Conservation (phyloP, 2,329 filamentous ascomycete species). For the Nakataea oryzae region DNA sequence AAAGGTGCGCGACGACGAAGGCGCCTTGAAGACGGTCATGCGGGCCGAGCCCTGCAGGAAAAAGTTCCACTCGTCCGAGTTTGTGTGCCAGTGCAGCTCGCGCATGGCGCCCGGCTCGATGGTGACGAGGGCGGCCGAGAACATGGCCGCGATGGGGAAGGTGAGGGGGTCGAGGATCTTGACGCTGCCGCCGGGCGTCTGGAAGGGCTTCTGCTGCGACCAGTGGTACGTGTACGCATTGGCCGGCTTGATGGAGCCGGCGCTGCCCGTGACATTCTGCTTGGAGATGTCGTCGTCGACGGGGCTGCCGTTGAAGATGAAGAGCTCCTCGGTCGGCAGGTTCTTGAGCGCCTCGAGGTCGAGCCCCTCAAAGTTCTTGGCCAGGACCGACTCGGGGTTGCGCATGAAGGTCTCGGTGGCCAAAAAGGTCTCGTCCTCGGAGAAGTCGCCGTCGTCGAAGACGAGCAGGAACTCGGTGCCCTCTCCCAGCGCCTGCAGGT, state of each 20-base stretch:
- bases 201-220: slow-evolving; percentile 37
- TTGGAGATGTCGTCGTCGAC: slow-evolving; percentile 31
- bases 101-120: slow-evolving; percentile 53
- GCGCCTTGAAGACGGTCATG: slow-evolving; percentile 44
- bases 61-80: slow-evolving; percentile 50
- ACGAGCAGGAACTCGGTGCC: slow-evolving; percentile 50
- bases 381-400: slow-evolving; percentile 40
- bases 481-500: slow-evolving; percentile 41
- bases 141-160: slow-evolving; percentile 44
- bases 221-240: slow-evolving; percentile 38
- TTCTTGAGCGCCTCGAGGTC: slow-evolving; percentile 35
- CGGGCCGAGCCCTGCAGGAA: slow-evolving; percentile 46
- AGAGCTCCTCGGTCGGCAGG: slow-evolving; percentile 34
- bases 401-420: slow-evolving; percentile 40
- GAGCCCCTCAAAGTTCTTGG: slow-evolving; percentile 39
- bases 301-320: slow-evolving; percentile 42
- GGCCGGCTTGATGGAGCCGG: slow-evolving; percentile 26
- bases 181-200: slow-evolving; percentile 43
- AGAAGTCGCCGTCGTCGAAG: slow-evolving; percentile 48
- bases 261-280: slow-evolving; percentile 35
- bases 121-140: slow-evolving; percentile 46
- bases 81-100: slow-evolving; percentile 54
- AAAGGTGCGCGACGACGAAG: slow-evolving; percentile 39
- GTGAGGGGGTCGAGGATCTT: slow-evolving; percentile 47
- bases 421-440: slow-evolving; percentile 49